Percentiles rank a stretch among this genome's conserved stretches.
These are phyloP conservation scores for Amanita polypyramis DNA, from an alignment of 768 basidiomycete species.

Conservation along the genomic window DNA sequence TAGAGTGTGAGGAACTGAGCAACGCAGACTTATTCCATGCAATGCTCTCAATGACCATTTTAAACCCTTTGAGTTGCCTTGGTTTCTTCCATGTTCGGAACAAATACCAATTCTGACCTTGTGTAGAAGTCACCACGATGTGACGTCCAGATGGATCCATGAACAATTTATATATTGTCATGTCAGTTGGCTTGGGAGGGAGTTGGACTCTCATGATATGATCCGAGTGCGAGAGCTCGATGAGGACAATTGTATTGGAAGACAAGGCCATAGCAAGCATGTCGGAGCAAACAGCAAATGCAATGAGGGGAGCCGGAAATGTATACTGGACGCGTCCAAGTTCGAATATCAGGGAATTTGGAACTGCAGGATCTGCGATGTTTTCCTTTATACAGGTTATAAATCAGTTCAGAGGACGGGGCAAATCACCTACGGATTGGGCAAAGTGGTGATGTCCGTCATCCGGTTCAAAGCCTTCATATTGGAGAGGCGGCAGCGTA, in stretches of 20 bases:
- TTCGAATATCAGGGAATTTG: slow-evolving; percentile 58
- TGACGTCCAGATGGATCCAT: slow-evolving; percentile 91
- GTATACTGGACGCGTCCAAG: slow-evolving; percentile 85
- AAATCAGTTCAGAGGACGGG: not conserved
- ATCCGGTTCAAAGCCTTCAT: slow-evolving; percentile 83
- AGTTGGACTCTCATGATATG: slow-evolving; percentile 77
- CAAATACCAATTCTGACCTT: slow-evolving; percentile 93
- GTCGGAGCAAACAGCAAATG: slow-evolving; percentile 79
- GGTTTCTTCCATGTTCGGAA: slow-evolving; percentile 78
- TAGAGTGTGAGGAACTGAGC: slow-evolving; percentile 53
- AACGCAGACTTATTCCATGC: slow-evolving; percentile 79
- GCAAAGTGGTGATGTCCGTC: slow-evolving; percentile 38
- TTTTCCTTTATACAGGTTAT: slow-evolving; percentile 16
- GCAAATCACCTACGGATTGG: slow-evolving; percentile 12
- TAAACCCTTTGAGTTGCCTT: slow-evolving; percentile 65
- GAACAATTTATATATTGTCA: slow-evolving; percentile 75
- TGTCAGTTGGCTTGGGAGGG: slow-evolving; percentile 62
- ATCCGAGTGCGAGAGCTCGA: slow-evolving; percentile 82
- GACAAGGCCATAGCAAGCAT: slow-evolving; percentile 75
- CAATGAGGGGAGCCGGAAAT: slow-evolving; percentile 74
- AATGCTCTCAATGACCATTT: slow-evolving; percentile 82
- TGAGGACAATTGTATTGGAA: slow-evolving; percentile 72
- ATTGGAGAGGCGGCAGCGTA: slow-evolving; percentile 53
- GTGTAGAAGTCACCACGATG: slow-evolving; percentile 72
- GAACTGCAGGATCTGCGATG: slow-evolving; percentile 19